Evolutionary conservation across 2,329 filamentous ascomycete genomes (phyloP).

Genomic region (Scedosporium boydii): DNA sequence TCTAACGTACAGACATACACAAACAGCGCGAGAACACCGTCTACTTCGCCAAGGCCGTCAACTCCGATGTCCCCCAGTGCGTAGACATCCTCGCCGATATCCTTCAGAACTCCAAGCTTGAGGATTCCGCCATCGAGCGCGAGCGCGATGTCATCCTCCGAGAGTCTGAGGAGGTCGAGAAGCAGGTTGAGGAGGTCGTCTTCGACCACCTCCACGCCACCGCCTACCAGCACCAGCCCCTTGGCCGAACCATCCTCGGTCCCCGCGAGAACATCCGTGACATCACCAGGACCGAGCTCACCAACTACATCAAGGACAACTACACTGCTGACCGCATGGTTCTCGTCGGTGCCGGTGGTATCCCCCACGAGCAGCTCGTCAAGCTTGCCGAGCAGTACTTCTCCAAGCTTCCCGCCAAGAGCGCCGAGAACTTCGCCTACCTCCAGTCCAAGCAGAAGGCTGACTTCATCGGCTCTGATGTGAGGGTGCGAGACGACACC

Average conservation of each 20-base stretch:
- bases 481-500: conserved; percentile 91
- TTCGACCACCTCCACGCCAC: conserved; percentile 99
- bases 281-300: conserved; percentile 84
- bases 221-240: conserved; percentile 90
- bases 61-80: conserved; percentile 89
- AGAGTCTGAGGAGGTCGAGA: conserved; percentile 99
- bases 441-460: conserved; percentile 76
- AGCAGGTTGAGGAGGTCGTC: conserved; percentile 98
- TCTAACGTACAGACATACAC: conserved; percentile 8
- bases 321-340: conserved; percentile 99
- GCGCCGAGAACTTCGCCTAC: conserved; percentile 65
- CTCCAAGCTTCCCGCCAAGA: conserved; percentile 63
- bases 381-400: conserved; percentile 97
- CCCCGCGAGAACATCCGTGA: conserved; percentile 97
- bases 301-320: conserved; percentile 98
- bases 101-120: conserved; percentile 98
- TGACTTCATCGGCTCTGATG: conserved; percentile 93
- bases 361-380: conserved; percentile 90
- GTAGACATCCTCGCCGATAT: conserved; percentile 99
- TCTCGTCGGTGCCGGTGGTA: conserved; percentile 85
- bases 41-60: conserved; percentile 99
- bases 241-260: conserved; percentile 95
- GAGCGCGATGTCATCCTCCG: conserved; percentile 98
- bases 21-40: conserved; percentile 93
- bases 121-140: conserved; percentile 83